Percentiles rank a stretch among this genome's conserved stretches.
Evolutionary conservation across 2,329 filamentous ascomycete species (phyloP).

Genomic region (Penicillium brevicompactum): DNA sequence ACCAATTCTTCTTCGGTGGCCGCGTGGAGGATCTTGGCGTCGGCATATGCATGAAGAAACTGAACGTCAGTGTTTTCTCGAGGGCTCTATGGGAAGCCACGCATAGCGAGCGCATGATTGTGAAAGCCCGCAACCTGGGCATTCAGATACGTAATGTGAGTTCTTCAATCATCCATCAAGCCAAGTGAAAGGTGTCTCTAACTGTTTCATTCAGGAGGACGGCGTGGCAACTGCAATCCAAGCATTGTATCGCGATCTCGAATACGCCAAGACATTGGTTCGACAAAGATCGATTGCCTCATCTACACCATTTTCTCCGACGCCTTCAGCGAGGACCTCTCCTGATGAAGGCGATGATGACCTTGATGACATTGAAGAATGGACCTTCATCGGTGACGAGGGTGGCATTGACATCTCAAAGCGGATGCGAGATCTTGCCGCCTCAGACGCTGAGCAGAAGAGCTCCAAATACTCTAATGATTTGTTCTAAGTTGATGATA

Average conservation of each 20-base stretch:
- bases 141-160: slow-evolving; percentile 83
- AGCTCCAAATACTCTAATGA: slow-evolving; percentile 16
- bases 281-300: slow-evolving; percentile 56
- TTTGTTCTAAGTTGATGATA: background rate
- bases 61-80: slow-evolving; percentile 84
- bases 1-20: slow-evolving; percentile 93
- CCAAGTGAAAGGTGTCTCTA: slow-evolving; percentile 27
- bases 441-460: slow-evolving; percentile 27
- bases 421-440: slow-evolving; percentile 34
- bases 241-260: slow-evolving; percentile 89
- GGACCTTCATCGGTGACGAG: slow-evolving; percentile 81
- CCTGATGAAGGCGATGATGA: slow-evolving; percentile 50
- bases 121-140: slow-evolving; percentile 78
- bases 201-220: slow-evolving; percentile 64
- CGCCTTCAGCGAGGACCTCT: slow-evolving; percentile 35
- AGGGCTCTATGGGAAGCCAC: slow-evolving; percentile 89
- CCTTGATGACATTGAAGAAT: slow-evolving; percentile 74
- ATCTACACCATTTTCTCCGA: slow-evolving; percentile 38
- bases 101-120: slow-evolving; percentile 86
- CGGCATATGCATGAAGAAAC: slow-evolving; percentile 82
- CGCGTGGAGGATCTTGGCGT: slow-evolving; percentile 92
- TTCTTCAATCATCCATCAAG: slow-evolving; percentile 15
- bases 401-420: slow-evolving; percentile 49
- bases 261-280: slow-evolving; percentile 85
- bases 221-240: slow-evolving; percentile 90